These are phyloP conservation scores for Cyclocybe aegerita DNA, from an alignment of 768 basidiomycete species.

Conservation along the genomic window DNA sequence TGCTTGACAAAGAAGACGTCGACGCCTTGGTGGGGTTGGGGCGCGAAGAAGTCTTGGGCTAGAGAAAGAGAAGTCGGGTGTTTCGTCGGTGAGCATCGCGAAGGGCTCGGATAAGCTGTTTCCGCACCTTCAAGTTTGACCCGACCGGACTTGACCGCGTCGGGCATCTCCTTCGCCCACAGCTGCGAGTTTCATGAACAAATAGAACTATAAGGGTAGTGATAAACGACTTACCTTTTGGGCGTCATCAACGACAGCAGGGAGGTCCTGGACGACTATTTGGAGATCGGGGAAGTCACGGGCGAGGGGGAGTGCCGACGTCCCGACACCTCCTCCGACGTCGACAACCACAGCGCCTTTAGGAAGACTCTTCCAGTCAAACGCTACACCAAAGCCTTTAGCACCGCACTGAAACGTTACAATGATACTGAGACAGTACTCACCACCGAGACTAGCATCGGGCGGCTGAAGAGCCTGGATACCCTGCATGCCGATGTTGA, in stretches of 20 bases:
- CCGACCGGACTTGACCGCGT: constrained; percentile 23
- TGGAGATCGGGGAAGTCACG: no score
- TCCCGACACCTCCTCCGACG: constrained; percentile 37
- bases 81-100: neutral
- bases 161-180: constrained; percentile 21
- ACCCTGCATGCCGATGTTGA: constrained; percentile 26
- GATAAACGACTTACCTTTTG: constrained; percentile 33
- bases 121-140: constrained; percentile 25
- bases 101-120: neutral
- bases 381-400: no score
- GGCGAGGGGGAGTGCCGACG: constrained; percentile 18
- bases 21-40: constrained; percentile 42
- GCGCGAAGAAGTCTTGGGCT: constrained; percentile 35
- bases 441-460: constrained; percentile 19
- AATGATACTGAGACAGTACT: neutral
- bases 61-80: neutral
- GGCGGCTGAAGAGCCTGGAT: constrained; percentile 13
- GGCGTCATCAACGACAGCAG: constrained; percentile 34
- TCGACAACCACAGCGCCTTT: constrained; percentile 8
- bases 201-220: neutral
- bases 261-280: constrained; percentile 23
- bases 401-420: no score
- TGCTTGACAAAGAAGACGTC: constrained; percentile 55
- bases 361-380: no score
- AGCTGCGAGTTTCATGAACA: constrained; percentile 4